Percentiles rank a stretch among this genome's conserved stretches.
phyloP scores from a whole-genome alignment of 768 basidiomycete genomes.

The Mycena polygramma region DNA sequence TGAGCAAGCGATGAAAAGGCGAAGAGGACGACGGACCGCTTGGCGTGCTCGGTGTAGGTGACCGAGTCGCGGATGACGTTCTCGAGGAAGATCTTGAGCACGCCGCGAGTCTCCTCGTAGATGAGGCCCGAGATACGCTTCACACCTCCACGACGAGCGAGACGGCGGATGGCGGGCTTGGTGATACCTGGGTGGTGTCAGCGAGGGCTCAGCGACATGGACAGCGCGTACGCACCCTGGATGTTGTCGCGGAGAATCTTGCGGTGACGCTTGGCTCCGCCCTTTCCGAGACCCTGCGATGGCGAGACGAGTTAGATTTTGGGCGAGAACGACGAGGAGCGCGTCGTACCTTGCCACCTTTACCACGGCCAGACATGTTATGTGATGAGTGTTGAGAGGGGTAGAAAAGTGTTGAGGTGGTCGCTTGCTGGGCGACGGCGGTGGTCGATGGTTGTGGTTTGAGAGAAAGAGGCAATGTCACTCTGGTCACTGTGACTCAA shows the following conservation, averaged over 20 bases:
- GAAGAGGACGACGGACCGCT: conserved; percentile 57
- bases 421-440: conserved; percentile 3
- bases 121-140: conserved; percentile 81
- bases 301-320: background rate
- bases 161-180: conserved; percentile 87
- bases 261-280: background rate
- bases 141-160: conserved; percentile 97
- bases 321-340: background rate
- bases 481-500: conserved; percentile 11
- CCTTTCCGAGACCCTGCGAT: background rate
- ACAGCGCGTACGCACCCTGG: background rate
- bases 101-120: conserved; percentile 80
- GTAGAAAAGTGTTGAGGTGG: conserved; percentile 16
- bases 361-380: conserved; percentile 94
- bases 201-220: background rate
- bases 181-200: conserved; percentile 71
- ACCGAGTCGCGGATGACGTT: conserved; percentile 91
- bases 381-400: conserved; percentile 30
- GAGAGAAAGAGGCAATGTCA: conserved; percentile 14
- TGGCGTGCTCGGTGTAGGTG: conserved; percentile 87
- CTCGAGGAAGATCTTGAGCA: conserved; percentile 94
- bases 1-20: background rate
- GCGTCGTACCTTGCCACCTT: conserved; percentile 83
- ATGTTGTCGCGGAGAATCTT: background rate
- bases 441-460: conserved; percentile 4